Conservation (phyloP, 2,329 filamentous ascomycete species). For the Paramyrothecium sp. region DNA sequence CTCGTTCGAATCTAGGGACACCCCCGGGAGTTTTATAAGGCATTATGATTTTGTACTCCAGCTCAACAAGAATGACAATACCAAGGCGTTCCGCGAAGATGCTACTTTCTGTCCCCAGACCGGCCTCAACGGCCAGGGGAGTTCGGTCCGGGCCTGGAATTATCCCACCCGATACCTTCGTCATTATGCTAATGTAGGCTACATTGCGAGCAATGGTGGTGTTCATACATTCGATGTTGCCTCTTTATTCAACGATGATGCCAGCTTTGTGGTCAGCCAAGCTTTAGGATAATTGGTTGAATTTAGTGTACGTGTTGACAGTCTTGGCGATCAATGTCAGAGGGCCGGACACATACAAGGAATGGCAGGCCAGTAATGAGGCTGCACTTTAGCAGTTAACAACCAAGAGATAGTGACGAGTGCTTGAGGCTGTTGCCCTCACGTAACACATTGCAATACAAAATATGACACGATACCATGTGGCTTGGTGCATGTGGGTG, state of each 20-base stretch:
- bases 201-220: slow-evolving; percentile 53
- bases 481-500: no score
- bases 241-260: slow-evolving; percentile 50
- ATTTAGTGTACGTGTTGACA: no score
- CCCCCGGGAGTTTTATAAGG: slow-evolving; percentile 56
- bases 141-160: slow-evolving; percentile 54
- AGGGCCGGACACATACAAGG: no score
- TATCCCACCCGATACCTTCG: slow-evolving; percentile 60
- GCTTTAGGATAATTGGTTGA: no score
- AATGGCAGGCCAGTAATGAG: no score
- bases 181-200: slow-evolving; percentile 40
- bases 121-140: slow-evolving; percentile 49
- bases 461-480: no score
- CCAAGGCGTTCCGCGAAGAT: slow-evolving; percentile 57
- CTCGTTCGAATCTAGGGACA: slow-evolving; percentile 60
- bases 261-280: slow-evolving; percentile 43
- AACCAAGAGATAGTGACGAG: no score
- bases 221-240: slow-evolving; percentile 52
- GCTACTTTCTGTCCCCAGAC: slow-evolving; percentile 60
- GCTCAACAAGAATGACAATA: slow-evolving; percentile 49
- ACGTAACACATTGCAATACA: no score
- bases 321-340: no score
- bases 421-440: no score
- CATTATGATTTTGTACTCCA: slow-evolving; percentile 52
- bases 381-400: no score